These are phyloP conservation scores for Taiwanofungus camphoratus DNA, from an alignment of 1,284 basidiomycete species.

Conservation along the genomic window DNA sequence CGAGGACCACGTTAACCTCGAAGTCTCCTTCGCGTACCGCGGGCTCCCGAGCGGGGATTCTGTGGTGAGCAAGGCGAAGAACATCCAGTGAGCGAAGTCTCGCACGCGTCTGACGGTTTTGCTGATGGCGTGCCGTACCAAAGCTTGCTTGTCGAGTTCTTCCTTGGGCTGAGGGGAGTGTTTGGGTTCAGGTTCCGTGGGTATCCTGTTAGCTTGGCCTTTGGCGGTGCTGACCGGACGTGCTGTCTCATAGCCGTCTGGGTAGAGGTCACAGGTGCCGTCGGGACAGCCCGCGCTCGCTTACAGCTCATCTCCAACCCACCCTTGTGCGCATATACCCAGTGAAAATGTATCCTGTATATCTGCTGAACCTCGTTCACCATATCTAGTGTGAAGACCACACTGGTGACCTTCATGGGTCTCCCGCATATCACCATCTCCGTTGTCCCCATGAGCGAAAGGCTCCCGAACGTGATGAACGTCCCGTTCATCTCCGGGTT, in stretches of 20 bases:
- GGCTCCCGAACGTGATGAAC: conserved; percentile 77
- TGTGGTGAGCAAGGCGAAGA: conserved; percentile 41
- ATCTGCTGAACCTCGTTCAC: conserved; percentile 13
- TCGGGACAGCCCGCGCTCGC: conserved; percentile 70
- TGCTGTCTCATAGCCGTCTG: conserved; percentile 46
- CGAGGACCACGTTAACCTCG: conserved; percentile 51
- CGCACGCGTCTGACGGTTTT: neutral
- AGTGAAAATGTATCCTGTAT: conserved; percentile 10
- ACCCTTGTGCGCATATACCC: conserved; percentile 45
- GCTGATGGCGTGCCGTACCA: neutral
- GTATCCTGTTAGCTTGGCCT: conserved; percentile 7
- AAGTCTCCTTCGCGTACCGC: conserved; percentile 71
- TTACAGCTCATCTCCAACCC: conserved; percentile 76
- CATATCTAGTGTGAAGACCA: conserved; percentile 31
- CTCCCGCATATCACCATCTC: conserved; percentile 73
- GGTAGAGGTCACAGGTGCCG: conserved; percentile 76
- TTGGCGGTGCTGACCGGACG: conserved; percentile 24
- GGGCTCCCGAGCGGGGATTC: conserved; percentile 46
- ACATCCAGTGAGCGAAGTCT: conserved; percentile 48
- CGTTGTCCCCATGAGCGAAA: conserved; percentile 64
- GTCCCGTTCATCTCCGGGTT: conserved; percentile 73
- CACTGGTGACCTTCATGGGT: conserved; percentile 65
- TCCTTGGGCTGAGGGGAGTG: conserved; percentile 48
- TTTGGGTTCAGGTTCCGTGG: conserved; percentile 38
- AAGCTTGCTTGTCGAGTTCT: conserved; percentile 67